phyloP scores from a whole-genome alignment of 2,329 filamentous ascomycete species.

The Fusarium decemcellulare region DNA sequence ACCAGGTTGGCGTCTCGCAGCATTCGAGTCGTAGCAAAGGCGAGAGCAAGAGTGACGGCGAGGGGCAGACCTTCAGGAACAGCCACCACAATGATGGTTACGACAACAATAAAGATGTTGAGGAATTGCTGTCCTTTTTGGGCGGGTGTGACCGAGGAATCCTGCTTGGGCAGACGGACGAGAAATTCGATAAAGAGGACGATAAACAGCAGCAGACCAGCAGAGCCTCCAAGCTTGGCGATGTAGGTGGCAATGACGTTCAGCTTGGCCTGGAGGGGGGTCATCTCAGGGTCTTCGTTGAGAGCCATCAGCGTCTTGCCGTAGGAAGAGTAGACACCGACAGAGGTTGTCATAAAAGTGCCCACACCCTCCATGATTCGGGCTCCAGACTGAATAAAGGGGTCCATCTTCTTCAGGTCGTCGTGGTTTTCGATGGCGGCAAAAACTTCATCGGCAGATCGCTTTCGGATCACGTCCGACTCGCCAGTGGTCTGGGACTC shows the following conservation, averaged over 20 bases:
- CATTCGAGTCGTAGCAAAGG: conserved; percentile 84
- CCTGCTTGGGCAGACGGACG: conserved; percentile 71
- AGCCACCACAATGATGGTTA: conserved; percentile 85
- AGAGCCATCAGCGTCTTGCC: conserved; percentile 82
- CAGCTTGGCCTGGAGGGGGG: conserved; percentile 82
- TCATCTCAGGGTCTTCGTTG: conserved; percentile 81
- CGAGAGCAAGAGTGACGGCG: conserved; percentile 82
- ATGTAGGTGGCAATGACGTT: conserved; percentile 84
- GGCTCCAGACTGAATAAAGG: conserved; percentile 87
- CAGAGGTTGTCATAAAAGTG: conserved; percentile 81
- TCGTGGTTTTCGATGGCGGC: conserved; percentile 77
- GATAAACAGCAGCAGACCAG: conserved; percentile 84
- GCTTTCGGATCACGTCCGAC: conserved; percentile 81
- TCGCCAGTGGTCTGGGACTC: conserved; percentile 86
- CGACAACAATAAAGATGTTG: conserved; percentile 82
- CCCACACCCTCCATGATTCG: conserved; percentile 85
- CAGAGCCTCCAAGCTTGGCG: conserved; percentile 81
- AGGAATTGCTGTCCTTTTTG: conserved; percentile 85
- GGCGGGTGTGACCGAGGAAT: conserved; percentile 68
- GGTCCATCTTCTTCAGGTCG: conserved; percentile 80
- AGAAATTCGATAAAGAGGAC: conserved; percentile 90
- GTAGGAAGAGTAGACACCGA: conserved; percentile 80
- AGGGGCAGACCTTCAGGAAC: conserved; percentile 84
- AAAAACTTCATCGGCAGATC: conserved; percentile 76
- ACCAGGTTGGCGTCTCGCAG: conserved; percentile 84